These are phyloP conservation scores for Candida berthetii DNA, from an alignment of 805 yeast species.

Conservation along the genomic window DNA sequence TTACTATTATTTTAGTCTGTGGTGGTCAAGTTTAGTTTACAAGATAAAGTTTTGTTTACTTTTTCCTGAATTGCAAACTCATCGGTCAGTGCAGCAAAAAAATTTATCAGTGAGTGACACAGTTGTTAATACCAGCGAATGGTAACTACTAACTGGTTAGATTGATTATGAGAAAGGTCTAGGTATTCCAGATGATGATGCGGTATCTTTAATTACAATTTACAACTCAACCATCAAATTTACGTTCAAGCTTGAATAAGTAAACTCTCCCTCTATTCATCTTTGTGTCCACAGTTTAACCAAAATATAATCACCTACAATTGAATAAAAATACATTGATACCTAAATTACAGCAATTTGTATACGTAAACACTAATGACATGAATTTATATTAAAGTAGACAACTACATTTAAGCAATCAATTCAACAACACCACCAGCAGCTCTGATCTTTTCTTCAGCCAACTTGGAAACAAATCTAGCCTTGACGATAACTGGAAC, in stretches of 20 bases:
- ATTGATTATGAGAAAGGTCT: too few relatives aligned
- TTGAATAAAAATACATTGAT: neutral
- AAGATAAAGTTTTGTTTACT: neutral
- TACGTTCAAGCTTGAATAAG: too few relatives aligned
- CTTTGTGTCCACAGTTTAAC: too few relatives aligned
- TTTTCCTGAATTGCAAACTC: neutral
- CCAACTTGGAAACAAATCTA: conserved; percentile 97
- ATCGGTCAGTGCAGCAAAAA: neutral
- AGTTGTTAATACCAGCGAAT: too few relatives aligned
- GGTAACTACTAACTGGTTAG: too few relatives aligned
- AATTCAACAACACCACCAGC: conserved; percentile 99
- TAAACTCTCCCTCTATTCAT: too few relatives aligned
- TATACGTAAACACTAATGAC: neutral
- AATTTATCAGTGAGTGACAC: too few relatives aligned
- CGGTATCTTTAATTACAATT: too few relatives aligned
- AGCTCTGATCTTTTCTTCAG: conserved; percentile 51
- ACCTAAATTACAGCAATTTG: neutral
- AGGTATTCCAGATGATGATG: too few relatives aligned
- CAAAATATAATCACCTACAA: too few relatives aligned
- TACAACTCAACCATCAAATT: too few relatives aligned
- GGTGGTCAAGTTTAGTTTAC: neutral
- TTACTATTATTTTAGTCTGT: too few relatives aligned
- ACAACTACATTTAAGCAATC: conserved; percentile 68
- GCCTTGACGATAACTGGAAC: conserved; percentile 99
- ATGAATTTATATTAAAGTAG: conserved; percentile 1